Evolutionary conservation across 2,329 filamentous ascomycete species (phyloP), one percentile per base, ranked within the genome.

Genomic region (Aspergillus awamori): DNA sequence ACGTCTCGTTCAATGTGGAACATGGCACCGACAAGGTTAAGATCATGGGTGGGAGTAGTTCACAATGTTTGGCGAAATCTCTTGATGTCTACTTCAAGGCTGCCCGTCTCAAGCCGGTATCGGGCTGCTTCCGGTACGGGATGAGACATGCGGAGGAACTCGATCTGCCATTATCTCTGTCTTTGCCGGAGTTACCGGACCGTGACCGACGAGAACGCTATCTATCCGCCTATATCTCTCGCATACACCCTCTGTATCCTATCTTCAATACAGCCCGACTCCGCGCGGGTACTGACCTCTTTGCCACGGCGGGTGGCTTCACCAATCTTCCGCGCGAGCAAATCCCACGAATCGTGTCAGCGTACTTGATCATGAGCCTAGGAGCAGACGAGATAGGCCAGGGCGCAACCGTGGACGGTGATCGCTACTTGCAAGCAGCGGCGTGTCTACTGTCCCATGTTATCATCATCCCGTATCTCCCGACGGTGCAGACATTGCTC

Each of bases 11-110:
- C 39, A 65, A 64, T 26, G 52, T 59, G 8, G 63, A 65, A 26
- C 53, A 64, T 43, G 62, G 59, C 7, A 64, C 59, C 13, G 58
- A 65, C 10, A 54, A 62, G 17, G 59, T 54, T 1, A 65, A 65
- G 24, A 48, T 64, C 10, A 47, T 65, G 36, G 63, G 63, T 7
- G 63, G 62, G 2, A 65, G 63, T 38, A 64, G 61, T 33, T 65
- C 63, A 2, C 63, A 65, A 30, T 62, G 63, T 38, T 51, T 65
- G 13, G 61, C 62, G n/a, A 64, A 64, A 28, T 65, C 63, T 0
- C 55, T 65, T 2, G 63, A 65, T 30, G 57, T 65, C 11, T 65
- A 64, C 51, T 65, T 65, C 41, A 60, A 59, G 36, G 57, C 62
- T 1, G 59, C 54, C 2, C 57, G 59, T 2, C 24, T 65, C 47